Conservation (phyloP, 2,329 filamentous ascomycete species). For the Penicillium sp. region DNA sequence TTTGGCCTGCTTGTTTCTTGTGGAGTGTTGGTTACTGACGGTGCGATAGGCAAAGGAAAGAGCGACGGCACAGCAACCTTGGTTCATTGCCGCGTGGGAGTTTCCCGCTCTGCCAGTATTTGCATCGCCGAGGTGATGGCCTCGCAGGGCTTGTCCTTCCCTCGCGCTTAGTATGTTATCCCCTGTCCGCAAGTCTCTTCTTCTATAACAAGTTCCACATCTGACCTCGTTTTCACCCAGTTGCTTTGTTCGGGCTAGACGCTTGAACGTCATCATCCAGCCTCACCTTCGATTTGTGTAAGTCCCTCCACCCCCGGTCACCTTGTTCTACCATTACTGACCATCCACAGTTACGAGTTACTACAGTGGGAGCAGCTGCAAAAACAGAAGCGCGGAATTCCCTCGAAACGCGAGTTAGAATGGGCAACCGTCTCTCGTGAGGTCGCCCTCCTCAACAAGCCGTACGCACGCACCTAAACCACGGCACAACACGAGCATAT, state of each 20-base stretch:
- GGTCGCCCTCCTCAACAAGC: conserved; percentile 93
- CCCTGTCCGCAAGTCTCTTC: too few relatives aligned
- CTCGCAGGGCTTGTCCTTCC: conserved; percentile 75
- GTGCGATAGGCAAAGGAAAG: conserved; percentile 69
- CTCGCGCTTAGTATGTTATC: conserved; percentile 92
- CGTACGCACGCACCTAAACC: conserved; percentile 66
- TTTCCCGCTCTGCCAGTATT: conserved; percentile 92
- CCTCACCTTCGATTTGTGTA: conserved; percentile 89
- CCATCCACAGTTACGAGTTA: conserved; percentile 65
- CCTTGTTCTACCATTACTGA: not conserved
- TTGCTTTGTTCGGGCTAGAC: conserved; percentile 88
- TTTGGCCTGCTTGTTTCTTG: not conserved
- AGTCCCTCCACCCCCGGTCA: conserved; percentile 12
- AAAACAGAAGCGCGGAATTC: conserved; percentile 51
- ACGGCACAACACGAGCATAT: too few relatives aligned
- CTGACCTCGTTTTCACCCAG: too few relatives aligned
- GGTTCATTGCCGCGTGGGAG: conserved; percentile 94
- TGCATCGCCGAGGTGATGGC: conserved; percentile 99
- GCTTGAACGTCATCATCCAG: conserved; percentile 97
- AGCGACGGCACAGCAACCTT: conserved; percentile 77
- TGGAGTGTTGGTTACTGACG: too few relatives aligned
- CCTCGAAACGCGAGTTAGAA: conserved; percentile 76
- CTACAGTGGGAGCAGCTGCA: conserved; percentile 92
- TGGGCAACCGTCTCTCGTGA: conserved; percentile 87
- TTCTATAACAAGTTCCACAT: too few relatives aligned